Conservation (phyloP, 2,329 filamentous ascomycete species). For the Hirsutella rhossiliensis region DNA sequence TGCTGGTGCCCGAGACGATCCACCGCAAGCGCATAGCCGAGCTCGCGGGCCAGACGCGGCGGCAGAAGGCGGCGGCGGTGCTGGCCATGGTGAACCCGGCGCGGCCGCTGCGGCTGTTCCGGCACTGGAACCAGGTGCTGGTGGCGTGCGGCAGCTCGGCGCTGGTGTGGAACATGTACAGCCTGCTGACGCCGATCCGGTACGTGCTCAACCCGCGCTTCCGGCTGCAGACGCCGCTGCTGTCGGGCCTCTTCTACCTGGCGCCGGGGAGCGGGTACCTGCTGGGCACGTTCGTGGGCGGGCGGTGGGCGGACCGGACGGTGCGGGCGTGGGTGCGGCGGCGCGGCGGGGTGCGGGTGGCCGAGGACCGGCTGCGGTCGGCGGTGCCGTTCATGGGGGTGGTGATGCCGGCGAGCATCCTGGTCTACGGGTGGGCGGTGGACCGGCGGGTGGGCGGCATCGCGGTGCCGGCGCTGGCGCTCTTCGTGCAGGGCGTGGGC, state of each 20-base stretch:
- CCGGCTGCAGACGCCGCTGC: constrained; percentile 50
- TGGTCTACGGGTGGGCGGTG: constrained; percentile 47
- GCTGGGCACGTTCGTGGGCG: constrained; percentile 58
- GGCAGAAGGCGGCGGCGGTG: constrained; percentile 39
- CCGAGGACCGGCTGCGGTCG: constrained; percentile 56
- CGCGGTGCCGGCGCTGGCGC: constrained; percentile 53
- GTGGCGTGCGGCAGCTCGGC: constrained; percentile 44
- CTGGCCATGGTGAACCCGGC: constrained; percentile 55
- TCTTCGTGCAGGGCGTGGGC: constrained; percentile 64
- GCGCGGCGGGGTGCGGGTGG: constrained; percentile 44
- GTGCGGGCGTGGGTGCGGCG: constrained; percentile 54
- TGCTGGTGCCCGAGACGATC: constrained; percentile 63
- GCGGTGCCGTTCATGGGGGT: constrained; percentile 43
- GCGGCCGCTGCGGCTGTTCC: constrained; percentile 49
- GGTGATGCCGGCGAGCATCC: constrained; percentile 48
- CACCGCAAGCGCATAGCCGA: constrained; percentile 51
- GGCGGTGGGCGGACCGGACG: constrained; percentile 54
- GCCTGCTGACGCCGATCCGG: constrained; percentile 51
- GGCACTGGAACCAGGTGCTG: constrained; percentile 56
- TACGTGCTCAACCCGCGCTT: constrained; percentile 68
- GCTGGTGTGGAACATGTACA: constrained; percentile 63
- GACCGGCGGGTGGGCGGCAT: constrained; percentile 38
- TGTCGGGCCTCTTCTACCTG: constrained; percentile 62
- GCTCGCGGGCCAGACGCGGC: constrained; percentile 38
- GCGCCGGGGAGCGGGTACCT: constrained; percentile 62